Evolutionary conservation across 108 stramenopile genomes (phyloP).

Genomic region (Stephanodiscus minutulus): DNA sequence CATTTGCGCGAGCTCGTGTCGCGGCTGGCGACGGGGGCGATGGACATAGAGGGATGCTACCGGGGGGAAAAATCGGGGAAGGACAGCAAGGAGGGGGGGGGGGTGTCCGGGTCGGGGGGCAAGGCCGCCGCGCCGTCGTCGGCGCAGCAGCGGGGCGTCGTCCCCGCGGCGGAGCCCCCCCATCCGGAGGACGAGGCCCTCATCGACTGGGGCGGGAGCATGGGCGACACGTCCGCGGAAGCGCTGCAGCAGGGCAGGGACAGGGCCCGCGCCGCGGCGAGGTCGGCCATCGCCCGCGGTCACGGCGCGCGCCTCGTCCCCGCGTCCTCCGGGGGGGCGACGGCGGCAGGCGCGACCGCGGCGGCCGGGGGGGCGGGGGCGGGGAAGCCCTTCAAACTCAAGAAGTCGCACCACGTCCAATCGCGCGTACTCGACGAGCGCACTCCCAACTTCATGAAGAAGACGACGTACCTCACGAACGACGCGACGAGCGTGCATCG

Average conservation of each 20-base stretch:
- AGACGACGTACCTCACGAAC: conserved; percentile 87
- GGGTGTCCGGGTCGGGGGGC: too few species aligned
- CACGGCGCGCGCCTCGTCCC: conserved; percentile 10
- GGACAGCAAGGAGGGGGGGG: too few species aligned
- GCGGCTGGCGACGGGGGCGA: conserved; percentile 78
- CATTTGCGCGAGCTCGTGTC: conserved; percentile 62
- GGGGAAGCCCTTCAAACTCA: conserved; percentile 17
- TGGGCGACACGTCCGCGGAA: conserved; percentile 80
- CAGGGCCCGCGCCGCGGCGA: conserved; percentile 67
- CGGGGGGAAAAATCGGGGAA: too few species aligned
- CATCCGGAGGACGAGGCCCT: conserved; percentile 77
- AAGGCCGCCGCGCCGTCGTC: neutral
- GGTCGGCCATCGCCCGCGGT: conserved; percentile 64
- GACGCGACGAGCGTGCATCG: conserved; percentile 82
- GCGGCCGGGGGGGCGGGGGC: conserved; percentile 7
- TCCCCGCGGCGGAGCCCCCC: conserved; percentile 25
- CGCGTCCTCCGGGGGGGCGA: conserved; percentile 18
- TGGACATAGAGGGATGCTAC: conserved; percentile 77
- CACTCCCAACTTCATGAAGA: conserved; percentile 82
- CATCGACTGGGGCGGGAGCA: conserved; percentile 77
- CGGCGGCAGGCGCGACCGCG: neutral
- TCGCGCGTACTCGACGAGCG: conserved; percentile 82
- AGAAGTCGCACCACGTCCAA: conserved; percentile 62
- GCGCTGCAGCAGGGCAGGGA: conserved; percentile 62
- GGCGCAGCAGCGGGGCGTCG: neutral